These are phyloP conservation scores for Cunninghamia lanceolata DNA, from an alignment of 75 land plant genomes.

Conservation along the genomic window DNA sequence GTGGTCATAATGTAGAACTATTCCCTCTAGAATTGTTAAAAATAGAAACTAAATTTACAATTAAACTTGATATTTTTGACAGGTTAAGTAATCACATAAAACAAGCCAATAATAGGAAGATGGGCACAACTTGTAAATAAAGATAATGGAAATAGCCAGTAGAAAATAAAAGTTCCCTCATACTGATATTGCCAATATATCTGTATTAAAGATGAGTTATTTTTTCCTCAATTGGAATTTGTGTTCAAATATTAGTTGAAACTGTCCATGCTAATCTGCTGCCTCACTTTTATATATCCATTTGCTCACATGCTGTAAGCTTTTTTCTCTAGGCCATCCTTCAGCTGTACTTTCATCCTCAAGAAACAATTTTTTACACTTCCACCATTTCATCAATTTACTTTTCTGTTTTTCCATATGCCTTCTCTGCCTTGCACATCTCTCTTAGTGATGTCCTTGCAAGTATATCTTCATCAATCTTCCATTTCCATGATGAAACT, in stretches of 20 bases:
- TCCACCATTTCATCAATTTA: background rate
- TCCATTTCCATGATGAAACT: background rate
- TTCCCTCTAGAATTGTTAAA: background rate
- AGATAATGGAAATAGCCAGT: background rate
- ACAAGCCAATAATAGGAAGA: background rate
- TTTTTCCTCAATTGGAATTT: background rate
- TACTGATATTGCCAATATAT: background rate
- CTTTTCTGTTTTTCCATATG: background rate
- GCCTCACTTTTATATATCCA: background rate
- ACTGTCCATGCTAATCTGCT: background rate
- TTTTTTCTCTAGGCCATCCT: background rate
- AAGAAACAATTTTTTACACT: background rate
- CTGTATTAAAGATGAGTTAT: background rate
- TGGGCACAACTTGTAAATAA: too few relatives aligned
- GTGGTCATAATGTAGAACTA: background rate
- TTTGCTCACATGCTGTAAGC: background rate
- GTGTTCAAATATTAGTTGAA: background rate
- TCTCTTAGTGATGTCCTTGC: background rate
- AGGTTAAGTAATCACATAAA: background rate
- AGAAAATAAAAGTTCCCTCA: background rate
- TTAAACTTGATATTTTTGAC: background rate
- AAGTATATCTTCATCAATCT: background rate
- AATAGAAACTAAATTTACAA: background rate
- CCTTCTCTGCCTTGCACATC: background rate
- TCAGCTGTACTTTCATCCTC: background rate